Base-by-base conservation (phyloP, 192 early-diverging fungal genomes). In the Irineochytrium annulatum region DNA sequence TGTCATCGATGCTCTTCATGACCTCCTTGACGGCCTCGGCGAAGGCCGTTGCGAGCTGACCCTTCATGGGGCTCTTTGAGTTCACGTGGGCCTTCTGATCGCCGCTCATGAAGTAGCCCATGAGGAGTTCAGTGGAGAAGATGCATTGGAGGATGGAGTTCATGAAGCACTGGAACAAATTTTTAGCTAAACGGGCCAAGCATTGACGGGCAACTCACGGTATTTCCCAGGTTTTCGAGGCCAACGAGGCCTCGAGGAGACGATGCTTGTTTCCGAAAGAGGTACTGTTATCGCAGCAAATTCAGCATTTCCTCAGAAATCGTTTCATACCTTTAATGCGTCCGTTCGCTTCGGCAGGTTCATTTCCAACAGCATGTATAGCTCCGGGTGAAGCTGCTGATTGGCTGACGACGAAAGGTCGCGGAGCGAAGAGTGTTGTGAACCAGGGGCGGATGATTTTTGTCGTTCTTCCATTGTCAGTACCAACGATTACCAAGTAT, bases 141-240 rank as follows among this genome's bases (percentile, higher is more conserved):
- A 80, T 45, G 55, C 80, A 82, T 55, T 82, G 80, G 17, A 82
- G 55, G 16, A 75, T 67, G 16, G 77, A 77, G 64, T 82, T 82
- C 80, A 82, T 82, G 46, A 71, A 82, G 54, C 80, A 82, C 71
- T 80, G 17, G 3, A 29, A 3, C 22, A 24, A 27, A 6, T 45
- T 24, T 60, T 20, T 16, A 17, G 24, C 13, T 13, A 34, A 19
- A 0, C 20, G 27, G 17, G 34, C 17, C 14, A 39, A 45, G 17
- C 8, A 41, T 2, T 14, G 19, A 59, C 20, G 33, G 30, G 52
- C 13, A 59, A 26, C 27, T 56, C 69, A 79, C 77, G 26, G 80
- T 79, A 44, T 82, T 82, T 8, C 77, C 77, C 2, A 82, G 46
- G 45, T 82, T 82, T 3, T 32, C 41, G 20, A 82, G 44, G 0